Base-by-base conservation (phyloP, 495 filamentous ascomycete species). In the Patellaria atrata region DNA sequence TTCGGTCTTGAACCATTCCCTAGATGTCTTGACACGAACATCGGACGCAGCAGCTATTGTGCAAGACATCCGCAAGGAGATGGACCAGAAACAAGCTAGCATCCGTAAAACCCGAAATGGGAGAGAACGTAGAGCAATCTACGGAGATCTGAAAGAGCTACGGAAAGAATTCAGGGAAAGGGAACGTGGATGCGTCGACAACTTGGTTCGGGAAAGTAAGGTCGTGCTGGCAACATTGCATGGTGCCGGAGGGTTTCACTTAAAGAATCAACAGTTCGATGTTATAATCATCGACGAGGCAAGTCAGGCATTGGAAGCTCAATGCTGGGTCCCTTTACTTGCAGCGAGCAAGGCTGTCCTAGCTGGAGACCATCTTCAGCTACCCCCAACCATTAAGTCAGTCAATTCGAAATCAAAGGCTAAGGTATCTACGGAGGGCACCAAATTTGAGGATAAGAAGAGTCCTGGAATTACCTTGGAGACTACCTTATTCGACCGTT, bases 281-380 rank as follows among this genome's bases (percentile, higher is more conserved):
- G 81, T 94, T 3, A 82, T 96, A 2, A 71, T 96, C 21, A 81
- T 97, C 25, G 89, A 97, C 49, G 89, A 97, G 59, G 89, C 84
- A 0, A 89, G 81, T 52, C 89, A 97, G 54, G 89, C 89, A 3
- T 65, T 97, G 10, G 89, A 97, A 55, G 84, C 91, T 1, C 89
- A 96, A 54, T 96, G 86, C 56, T 97, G 89, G 89, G 85, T 94
- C n/a, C 73, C 91, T 10, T 56, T 97, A 20, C 62, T 94, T 11
- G 44, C 64, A 6, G 82, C 83, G 1, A 73, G 70, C 33, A 94
- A 94, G 60, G 72, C 85, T 1, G 75, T 97, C 3, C 76, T 93
- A 28, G 89, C 89, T 2, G 89, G 89, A 36, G 89, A 97, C 45
- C 89, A 94, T 55, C 58, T 96, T 24, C 89, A 97, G 56, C 59